Conservation (phyloP, 257 asterid genomes). For the Henckelia pumila region DNA sequence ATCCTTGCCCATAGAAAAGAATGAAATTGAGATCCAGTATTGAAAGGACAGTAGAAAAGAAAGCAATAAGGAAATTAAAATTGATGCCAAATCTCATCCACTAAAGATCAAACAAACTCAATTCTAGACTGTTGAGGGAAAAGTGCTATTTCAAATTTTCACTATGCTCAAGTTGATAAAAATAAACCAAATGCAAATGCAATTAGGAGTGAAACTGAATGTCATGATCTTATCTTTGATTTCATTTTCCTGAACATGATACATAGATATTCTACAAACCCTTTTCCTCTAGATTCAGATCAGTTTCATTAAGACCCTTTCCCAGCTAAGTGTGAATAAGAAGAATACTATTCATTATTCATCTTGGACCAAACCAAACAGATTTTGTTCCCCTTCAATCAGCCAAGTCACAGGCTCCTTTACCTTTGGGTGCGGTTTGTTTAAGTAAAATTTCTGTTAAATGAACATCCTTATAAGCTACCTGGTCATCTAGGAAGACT, state of each 20-base stretch:
- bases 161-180: too few relatives aligned
- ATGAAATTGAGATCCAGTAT: constrained; percentile 28
- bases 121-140: not conserved
- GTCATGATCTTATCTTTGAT: not conserved
- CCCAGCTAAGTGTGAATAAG: not conserved
- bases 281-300: not conserved
- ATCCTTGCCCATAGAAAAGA: constrained; percentile 51
- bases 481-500: not conserved
- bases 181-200: not conserved
- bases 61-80: constrained; percentile 1
- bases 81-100: not conserved
- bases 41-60: constrained; percentile 10
- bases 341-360: not conserved
- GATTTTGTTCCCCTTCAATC: not conserved
- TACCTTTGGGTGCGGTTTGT: not conserved
- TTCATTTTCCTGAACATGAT: not conserved
- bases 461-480: not conserved
- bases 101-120: constrained; percentile 6
- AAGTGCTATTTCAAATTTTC: not conserved
- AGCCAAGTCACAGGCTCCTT: not conserved
- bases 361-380: not conserved
- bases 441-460: not conserved
- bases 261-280: not conserved
- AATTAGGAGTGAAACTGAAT: not conserved
- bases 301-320: not conserved